Evolutionary conservation across 805 yeast genomes (phyloP), one percentile per base, ranked within the genome.

Genomic region (Ogataea siamensis): DNA sequence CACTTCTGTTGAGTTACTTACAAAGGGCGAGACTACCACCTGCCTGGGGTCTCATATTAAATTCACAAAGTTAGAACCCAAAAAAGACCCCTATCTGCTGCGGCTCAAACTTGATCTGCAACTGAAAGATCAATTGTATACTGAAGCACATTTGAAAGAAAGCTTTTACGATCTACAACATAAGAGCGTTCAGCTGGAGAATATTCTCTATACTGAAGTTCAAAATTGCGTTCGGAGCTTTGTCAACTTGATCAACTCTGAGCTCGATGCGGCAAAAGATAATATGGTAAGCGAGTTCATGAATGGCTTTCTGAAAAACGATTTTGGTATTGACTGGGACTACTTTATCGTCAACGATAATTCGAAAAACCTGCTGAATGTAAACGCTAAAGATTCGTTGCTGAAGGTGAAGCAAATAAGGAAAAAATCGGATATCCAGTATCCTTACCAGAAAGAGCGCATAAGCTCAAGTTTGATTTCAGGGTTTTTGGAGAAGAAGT

Each of bases 271-370:
- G 1, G 66, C 69, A 19, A 64, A 77, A 19, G 67, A 74, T 30
- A 65, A 71, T 42, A 66, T 80, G 53, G 66, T 79, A 26, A 76
- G 76, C 35, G 78, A 73, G 49, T 63, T 82, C 34, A 63, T 62
- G 40, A 67, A 71, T 42, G 66, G 79, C 48, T 68, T 74, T 58
- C 52, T 75, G 50, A 58, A 70, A 50, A 79, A 78, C 49, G 82
- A 78, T 33, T 70, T 77, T n/a, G 72, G 70, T 28, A 63, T 74
- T 45, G 89, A 82, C 58, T 82, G 87, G 87, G 84, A 81, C 53
- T 73, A 74, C 34, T 81, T 80, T 44, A 76, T 82, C 34, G 51
- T 64, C 29, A 65, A 73, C 40, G 63, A 66, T 31, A 60, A 62
- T 32, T 66, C 67, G 19, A 66, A 63, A 19, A 63, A 67, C 40